Evolutionary conservation across 116 monocot genomes (phyloP), one percentile per base, ranked within the genome.

Genomic region (Trichopus zeylanicus): DNA sequence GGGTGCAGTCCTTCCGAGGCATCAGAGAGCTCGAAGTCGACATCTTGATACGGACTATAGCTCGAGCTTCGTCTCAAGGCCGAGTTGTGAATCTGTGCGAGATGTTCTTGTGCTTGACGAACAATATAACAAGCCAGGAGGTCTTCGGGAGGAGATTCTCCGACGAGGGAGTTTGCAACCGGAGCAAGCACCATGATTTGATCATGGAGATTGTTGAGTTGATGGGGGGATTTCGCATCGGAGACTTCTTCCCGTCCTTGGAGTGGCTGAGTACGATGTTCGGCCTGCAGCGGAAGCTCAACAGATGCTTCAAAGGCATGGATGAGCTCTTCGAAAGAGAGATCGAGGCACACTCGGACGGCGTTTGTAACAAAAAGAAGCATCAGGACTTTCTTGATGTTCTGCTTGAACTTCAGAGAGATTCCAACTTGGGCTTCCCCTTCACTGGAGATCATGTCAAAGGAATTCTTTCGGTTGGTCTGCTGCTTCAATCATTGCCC

Each of bases 371-470:
- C 0, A 2, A 21, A 2, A 9, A 13, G 5, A 37, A 39, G 3
- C 16, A 55, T 30, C 1, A 18, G 16, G 10, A 59, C 24, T 26
- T 59, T 5, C 9, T 59, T 23, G 25, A 18, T 39, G 38, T 59
- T 20, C 25, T 59, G 3, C 64, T 64, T n/a, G 12, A 30, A 9
- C 34, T 53, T 7, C 53, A 64, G 53, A 37, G 34, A 13, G 34
- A 52, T 34, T 8, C 34, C 4, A 34, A 31, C 5, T 22, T 64
- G 6, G 64, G 33, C 2, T 22, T 64, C 32, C 20, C 31, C 4
- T 33, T 64, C n/a, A 64, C 64, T 21, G 26, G 64, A 10, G 64
- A 64, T 16, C 32, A 53, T 11, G 53, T 64, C 32, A 64, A 64
- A 32, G 53, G 13, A 25, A 35, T 64, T 18, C 64, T 64, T 26